Percentiles rank a stretch among this genome's conserved stretches.
phyloP scores from a whole-genome alignment of 257 asterid genomes.

The Gentiana straminea region DNA sequence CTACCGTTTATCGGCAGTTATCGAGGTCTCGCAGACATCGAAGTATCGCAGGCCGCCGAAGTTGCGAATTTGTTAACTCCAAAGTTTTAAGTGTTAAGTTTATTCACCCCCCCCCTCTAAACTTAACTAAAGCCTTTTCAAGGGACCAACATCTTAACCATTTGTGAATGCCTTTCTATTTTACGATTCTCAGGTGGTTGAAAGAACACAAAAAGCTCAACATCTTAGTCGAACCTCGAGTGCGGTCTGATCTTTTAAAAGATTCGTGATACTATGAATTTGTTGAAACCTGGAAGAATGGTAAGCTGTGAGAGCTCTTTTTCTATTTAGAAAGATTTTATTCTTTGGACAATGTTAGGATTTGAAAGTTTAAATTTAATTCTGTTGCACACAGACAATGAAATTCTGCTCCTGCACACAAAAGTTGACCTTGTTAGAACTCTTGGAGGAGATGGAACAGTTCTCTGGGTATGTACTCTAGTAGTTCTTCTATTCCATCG shows the following conservation, averaged over 20 bases:
- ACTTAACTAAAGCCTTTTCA: too few species aligned
- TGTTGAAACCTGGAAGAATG: constrained; percentile 70
- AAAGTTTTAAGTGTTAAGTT: too few species aligned
- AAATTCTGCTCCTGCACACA: constrained; percentile 57
- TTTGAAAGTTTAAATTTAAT: too few species aligned
- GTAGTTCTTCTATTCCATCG: constrained; percentile 7
- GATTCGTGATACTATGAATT: constrained; percentile 63
- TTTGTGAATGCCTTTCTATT: constrained; percentile 3
- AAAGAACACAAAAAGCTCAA: constrained; percentile 58
- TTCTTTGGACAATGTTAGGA: too few species aligned
- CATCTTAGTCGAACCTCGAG: constrained; percentile 77
- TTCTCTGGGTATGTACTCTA: constrained; percentile 74
- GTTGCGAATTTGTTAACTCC: too few species aligned
- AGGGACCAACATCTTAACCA: too few species aligned
- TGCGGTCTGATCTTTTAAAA: constrained; percentile 59
- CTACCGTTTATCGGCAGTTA: too few species aligned
- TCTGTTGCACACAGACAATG: constrained; percentile 42
- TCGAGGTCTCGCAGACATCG: too few species aligned
- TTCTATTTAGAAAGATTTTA: not conserved
- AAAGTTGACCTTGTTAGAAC: constrained; percentile 89
- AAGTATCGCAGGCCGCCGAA: too few species aligned
- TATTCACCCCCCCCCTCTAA: too few species aligned
- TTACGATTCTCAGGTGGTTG: constrained; percentile 54
- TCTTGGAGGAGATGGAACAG: constrained; percentile 98
- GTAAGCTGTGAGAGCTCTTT: constrained; percentile 24